Base-by-base conservation (phyloP, 805 yeast genomes). In the Metschnikowia kunwiensis region DNA sequence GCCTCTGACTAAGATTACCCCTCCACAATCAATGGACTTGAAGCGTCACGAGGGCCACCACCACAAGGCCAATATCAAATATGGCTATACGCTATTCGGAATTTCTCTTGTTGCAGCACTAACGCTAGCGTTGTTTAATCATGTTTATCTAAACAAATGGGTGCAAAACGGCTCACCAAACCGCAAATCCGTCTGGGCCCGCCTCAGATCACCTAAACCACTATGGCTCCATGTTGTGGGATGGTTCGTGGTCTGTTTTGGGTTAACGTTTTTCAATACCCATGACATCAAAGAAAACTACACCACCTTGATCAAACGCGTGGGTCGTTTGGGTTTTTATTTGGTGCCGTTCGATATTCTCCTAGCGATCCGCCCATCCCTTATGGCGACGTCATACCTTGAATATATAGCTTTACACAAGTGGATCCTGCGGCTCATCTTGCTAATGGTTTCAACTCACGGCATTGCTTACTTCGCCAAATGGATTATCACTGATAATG, bases 341-440 rank as follows among this genome's bases (percentile, higher is more conserved):
- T 57, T 84, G 30, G 55, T 79, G 2, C 82, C 87, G 0, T 56
- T 83, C 22, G 76, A 77, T 45, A 59, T 82, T 3, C 65, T 75
- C 24, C 50, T 82, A 12, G 76, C 75, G 2, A 48, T 81, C 10
- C 64, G 81, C 37, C 86, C 87, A 2, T 60, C 70, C n/a, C 71
- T 72, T 24, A 51, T 71, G 36, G 68, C 67, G 4, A 42, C 51
- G 16, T 72, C 57, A 34, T 84, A 84, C 49, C 54, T 80, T 40
- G 76, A 74, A 34, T 59, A 75, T 10, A 50, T 84, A 9, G 65
- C 65, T 13, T 48, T 83, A 7, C 94, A 84, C 53, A 82, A 81
- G 49, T 82, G 91, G 89, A 46, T 81, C 1, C 79, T 88, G 4
- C 62, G 91, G 40, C 24, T 78, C 2, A 70, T 81, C 15, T 52